These are phyloP conservation scores for Perilla frutescens DNA, from an alignment of 257 asterid genomes.

Conservation along the genomic window DNA sequence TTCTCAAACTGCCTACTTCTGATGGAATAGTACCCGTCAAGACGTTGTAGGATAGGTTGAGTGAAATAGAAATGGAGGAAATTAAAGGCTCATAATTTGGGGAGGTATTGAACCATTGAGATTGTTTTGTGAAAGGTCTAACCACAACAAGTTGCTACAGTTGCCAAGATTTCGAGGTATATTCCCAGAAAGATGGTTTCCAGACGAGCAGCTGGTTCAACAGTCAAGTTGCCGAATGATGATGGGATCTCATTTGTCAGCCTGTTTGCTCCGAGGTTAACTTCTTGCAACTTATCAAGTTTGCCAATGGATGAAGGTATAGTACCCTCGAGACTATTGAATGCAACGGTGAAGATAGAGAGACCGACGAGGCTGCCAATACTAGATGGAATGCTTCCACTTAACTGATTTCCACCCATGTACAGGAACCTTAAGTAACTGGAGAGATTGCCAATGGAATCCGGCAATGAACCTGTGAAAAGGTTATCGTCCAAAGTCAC, in stretches of 20 bases:
- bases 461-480: conserved; percentile 48
- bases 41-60: conserved; percentile 23
- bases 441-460: conserved; percentile 44
- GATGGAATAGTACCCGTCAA: conserved; percentile 26
- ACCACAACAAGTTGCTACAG: background rate
- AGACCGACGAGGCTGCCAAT: conserved; percentile 36
- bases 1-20: conserved; percentile 29
- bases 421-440: too few species aligned
- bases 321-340: conserved; percentile 40
- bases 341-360: background rate
- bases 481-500: conserved; percentile 34
- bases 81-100: conserved; percentile 15
- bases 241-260: conserved; percentile 21
- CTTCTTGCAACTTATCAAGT: background rate
- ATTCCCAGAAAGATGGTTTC: conserved; percentile 29
- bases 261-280: background rate
- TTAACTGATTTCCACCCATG: conserved; percentile 31
- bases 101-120: conserved; percentile 33
- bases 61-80: conserved; percentile 19
- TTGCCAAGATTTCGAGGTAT: conserved; percentile 29
- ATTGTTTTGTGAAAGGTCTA: conserved; percentile 24
- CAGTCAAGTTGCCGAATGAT: conserved; percentile 36
- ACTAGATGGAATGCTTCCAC: conserved; percentile 47
- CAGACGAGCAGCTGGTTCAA: too few species aligned
- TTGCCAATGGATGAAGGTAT: conserved; percentile 36